A percentile compares a stretch with the other conserved stretches of the same genome.
These are phyloP conservation scores for Ananas comosus DNA, from an alignment of 176 grass and related monocot species.

Conservation along the genomic window DNA sequence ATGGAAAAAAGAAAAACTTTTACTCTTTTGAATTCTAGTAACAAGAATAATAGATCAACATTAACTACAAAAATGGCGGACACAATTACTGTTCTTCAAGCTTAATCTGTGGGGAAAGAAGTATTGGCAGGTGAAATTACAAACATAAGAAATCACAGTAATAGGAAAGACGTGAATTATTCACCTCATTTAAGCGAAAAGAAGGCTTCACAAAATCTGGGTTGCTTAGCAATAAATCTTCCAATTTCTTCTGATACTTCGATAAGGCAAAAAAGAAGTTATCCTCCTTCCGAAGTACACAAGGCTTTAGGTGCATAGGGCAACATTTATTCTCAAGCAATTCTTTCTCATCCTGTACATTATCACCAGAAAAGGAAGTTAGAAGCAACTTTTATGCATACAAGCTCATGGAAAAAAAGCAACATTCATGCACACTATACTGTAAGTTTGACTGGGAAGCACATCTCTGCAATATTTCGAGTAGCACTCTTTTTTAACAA, in stretches of 20 bases:
- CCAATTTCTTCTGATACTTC: constrained; percentile 82
- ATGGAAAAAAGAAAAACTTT: constrained; percentile 7
- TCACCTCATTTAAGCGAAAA: constrained; percentile 92
- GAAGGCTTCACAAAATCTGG: constrained; percentile 89
- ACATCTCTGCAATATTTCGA: not conserved
- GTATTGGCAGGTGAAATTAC: not conserved
- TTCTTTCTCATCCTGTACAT: constrained; percentile 84
- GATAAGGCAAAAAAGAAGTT: constrained; percentile 98
- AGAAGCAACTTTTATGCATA: not conserved
- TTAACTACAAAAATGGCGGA: no score
- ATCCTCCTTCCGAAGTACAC: constrained; percentile 78
- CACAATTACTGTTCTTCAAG: no score
- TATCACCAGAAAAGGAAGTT: constrained; percentile 16
- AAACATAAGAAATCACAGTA: not conserved
- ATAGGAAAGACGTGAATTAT: not conserved
- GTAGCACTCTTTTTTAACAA: no score
- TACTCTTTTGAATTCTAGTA: no score
- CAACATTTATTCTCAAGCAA: constrained; percentile 71
- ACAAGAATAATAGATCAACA: no score
- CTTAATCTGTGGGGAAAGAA: not conserved
- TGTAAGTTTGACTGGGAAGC: not conserved
- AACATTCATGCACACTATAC: not conserved
- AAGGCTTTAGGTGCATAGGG: constrained; percentile 83
- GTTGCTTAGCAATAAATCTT: constrained; percentile 72
- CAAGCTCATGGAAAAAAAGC: no score